phyloP scores from a whole-genome alignment of 441 rosid genomes.

The Adansonia grandidieri region DNA sequence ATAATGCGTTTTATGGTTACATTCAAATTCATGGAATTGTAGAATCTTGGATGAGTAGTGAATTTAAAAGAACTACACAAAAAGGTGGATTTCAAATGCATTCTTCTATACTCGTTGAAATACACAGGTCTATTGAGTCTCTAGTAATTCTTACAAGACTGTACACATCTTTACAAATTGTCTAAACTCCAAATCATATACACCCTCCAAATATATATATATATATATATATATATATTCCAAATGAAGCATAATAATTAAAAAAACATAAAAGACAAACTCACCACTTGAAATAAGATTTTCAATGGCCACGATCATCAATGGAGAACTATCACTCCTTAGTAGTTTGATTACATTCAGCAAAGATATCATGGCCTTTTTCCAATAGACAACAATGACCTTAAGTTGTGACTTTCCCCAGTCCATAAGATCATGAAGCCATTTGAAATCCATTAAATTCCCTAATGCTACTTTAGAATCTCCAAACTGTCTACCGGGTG shows the following conservation, averaged over 20 bases:
- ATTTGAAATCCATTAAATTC: conserved; percentile 55
- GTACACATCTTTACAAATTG: background rate
- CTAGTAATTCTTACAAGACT: background rate
- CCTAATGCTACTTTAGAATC: conserved; percentile 43
- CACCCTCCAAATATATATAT: background rate
- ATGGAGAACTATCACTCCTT: conserved; percentile 45
- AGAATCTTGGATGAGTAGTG: background rate
- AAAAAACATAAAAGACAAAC: conserved; percentile 29
- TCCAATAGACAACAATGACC: conserved; percentile 90
- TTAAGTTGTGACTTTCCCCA: conserved; percentile 96
- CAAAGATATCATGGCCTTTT: conserved; percentile 65
- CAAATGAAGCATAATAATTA: conserved; percentile 17
- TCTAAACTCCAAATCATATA: background rate
- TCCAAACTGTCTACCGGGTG: conserved; percentile 35
- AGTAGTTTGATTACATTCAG: conserved; percentile 60
- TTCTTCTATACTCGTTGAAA: background rate
- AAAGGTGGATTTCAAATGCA: conserved; percentile 11
- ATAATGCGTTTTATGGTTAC: background rate
- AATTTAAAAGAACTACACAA: conserved; percentile 14
- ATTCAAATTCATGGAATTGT: background rate
- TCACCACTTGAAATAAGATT: conserved; percentile 71
- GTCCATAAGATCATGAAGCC: conserved; percentile 93
- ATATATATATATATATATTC: background rate
- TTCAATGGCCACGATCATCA: conserved; percentile 56
- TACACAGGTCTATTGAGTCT: background rate